Evolutionary conservation across 208 protist species (phyloP), one percentile per base, ranked within the genome.

Genomic region (Kentomonas sorsogonicus): DNA sequence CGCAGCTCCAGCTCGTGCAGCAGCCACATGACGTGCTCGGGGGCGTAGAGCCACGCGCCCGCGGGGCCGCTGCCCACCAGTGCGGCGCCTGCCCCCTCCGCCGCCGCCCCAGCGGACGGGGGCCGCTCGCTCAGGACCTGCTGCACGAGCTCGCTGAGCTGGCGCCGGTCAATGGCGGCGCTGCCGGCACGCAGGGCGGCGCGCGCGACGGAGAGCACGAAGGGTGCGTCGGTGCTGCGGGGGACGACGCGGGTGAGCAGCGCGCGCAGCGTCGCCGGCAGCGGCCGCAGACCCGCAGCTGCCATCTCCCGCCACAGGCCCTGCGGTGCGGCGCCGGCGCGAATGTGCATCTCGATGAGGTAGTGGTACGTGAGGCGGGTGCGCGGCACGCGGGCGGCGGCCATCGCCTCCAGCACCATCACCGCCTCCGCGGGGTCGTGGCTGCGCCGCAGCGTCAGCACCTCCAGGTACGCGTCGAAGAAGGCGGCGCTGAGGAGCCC

Each of bases 1-100:
- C 81, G 81, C 61, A 91, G 40, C 71, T 92, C 83, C 29, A 91
- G 67, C 69, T 91, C 83, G 40, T 89, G 68, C 72, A 94, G 68
- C 23, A 91, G 75, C 82, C 87, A 94, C 44, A 88, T 20, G 38
- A 85, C 60, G 60, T 85, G 83, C 65, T 89, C 83, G 25, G 86
- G 86, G 47, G 86, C 78, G 60, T 87, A 92, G 15, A 13, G 15
- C 22, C 22, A 31, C 43, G 50, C 25, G 45, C 25, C 27, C 47
- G 57, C 26, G 45, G 27, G 6, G 52, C 53, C 4, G 22, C 29
- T 33, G 34, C n/a, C 30, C 26, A 18, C 20, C 16, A 65, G 50
- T 4, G 16, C 27, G 22, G 58, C 16, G 39, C 50, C n/a, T 15
- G 53, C 23, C n/a, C 22, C 34, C 56, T 61, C 23, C 31, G 43